These are phyloP conservation scores for Protostelium mycophagum DNA, from an alignment of 78 protist genomes.

Conservation along the genomic window DNA sequence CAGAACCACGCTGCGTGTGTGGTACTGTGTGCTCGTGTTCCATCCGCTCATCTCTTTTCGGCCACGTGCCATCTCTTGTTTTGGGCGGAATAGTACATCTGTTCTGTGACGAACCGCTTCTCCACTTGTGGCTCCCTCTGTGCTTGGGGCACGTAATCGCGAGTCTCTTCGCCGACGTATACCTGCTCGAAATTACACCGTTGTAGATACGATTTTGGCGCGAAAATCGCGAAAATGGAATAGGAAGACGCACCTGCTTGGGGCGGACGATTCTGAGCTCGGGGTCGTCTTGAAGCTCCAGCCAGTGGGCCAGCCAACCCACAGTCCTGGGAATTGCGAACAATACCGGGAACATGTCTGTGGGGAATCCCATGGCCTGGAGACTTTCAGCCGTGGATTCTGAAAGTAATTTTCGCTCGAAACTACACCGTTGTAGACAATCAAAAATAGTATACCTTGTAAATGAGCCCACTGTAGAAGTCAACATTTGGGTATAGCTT, in stretches of 20 bases:
- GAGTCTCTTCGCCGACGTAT: neutral
- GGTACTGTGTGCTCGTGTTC: too few relatives aligned
- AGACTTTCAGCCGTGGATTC: neutral
- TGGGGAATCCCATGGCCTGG: conserved; percentile 64
- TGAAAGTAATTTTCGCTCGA: neutral
- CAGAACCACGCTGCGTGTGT: too few relatives aligned
- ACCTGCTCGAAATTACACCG: too few relatives aligned
- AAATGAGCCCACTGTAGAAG: conserved; percentile 51
- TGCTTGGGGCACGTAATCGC: neutral
- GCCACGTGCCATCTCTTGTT: neutral
- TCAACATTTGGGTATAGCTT: conserved; percentile 83
- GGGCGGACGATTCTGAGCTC: conserved; percentile 51
- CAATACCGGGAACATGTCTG: conserved; percentile 70
- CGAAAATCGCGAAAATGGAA: too few relatives aligned
- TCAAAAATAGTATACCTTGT: conserved; percentile 13
- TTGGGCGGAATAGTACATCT: neutral
- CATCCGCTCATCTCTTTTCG: neutral
- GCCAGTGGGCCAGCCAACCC: conserved; percentile 72
- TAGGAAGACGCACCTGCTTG: too few relatives aligned
- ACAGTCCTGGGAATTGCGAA: conserved; percentile 56
- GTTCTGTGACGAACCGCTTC: neutral
- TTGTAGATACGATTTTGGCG: too few relatives aligned
- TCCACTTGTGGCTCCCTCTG: neutral
- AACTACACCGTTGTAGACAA: neutral
- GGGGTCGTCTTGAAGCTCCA: conserved; percentile 43